phyloP scores from a whole-genome alignment of 225 moss, liverwort and hornwort species.

The Takakia lepidozioides region DNA sequence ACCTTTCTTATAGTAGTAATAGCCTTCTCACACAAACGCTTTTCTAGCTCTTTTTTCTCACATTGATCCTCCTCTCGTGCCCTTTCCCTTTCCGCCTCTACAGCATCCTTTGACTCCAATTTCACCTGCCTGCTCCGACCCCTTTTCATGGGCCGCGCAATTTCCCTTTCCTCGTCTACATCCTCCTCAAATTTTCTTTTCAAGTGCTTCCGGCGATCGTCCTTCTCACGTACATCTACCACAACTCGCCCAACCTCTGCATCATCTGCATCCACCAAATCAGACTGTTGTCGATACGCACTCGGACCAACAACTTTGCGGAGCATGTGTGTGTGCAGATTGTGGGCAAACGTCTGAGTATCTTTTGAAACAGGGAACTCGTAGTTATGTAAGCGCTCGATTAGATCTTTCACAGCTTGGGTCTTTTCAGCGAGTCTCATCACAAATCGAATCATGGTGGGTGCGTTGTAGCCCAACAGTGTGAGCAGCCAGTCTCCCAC shows the following conservation, averaged over 20 bases:
- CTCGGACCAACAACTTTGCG: slow-evolving; percentile 33
- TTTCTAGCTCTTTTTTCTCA: slow-evolving; percentile 77
- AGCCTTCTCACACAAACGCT: slow-evolving; percentile 73
- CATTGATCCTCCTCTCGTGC: slow-evolving; percentile 74
- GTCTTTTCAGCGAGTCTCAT: slow-evolving; percentile 61
- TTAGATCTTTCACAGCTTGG: slow-evolving; percentile 29
- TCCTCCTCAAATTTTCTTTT: slow-evolving; percentile 68
- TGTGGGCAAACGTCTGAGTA: slow-evolving; percentile 60
- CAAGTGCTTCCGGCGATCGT: slow-evolving; percentile 53
- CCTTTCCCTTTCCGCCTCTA: slow-evolving; percentile 72
- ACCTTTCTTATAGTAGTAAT: slow-evolving; percentile 61
- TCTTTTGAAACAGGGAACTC: slow-evolving; percentile 42
- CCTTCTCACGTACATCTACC: slow-evolving; percentile 40
- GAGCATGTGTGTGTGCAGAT: slow-evolving; percentile 53
- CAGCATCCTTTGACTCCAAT: slow-evolving; percentile 54
- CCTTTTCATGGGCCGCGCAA: slow-evolving; percentile 46
- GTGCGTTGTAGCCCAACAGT: slow-evolving; percentile 49
- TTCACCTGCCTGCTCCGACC: slow-evolving; percentile 42
- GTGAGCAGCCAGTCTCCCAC: slow-evolving; percentile 64
- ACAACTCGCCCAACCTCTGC: slow-evolving; percentile 24
- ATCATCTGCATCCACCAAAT: slow-evolving; percentile 77
- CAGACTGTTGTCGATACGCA: slow-evolving; percentile 73
- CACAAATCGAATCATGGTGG: slow-evolving; percentile 59
- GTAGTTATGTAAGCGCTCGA: slow-evolving; percentile 25
- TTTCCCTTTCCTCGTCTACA: slow-evolving; percentile 64